phyloP scores from a whole-genome alignment of 306 rosid genomes.

The Amphicarpaea edgeworthii region DNA sequence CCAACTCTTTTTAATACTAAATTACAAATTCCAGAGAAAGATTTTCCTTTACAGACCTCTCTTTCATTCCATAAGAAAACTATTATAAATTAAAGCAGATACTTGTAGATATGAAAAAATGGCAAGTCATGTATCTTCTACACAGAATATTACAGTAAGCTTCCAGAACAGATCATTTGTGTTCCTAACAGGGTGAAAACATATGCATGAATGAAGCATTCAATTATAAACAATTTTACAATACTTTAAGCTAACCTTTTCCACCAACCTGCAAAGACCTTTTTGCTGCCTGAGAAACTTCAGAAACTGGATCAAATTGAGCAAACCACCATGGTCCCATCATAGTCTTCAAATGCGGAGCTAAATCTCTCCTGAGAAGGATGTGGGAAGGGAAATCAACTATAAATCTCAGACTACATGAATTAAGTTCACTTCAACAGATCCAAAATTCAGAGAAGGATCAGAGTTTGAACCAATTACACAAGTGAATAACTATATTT shows the following conservation, averaged over 20 bases:
- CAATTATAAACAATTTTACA: neutral
- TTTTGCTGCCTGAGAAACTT: slow-evolving; percentile 94
- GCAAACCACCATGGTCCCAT: slow-evolving; percentile 99
- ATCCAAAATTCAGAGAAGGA: slow-evolving; percentile 21
- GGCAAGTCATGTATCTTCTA: neutral
- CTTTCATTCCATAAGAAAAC: slow-evolving; percentile 31
- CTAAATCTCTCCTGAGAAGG: slow-evolving; percentile 87
- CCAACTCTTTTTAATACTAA: neutral
- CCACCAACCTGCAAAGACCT: slow-evolving; percentile 81
- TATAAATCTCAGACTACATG: slow-evolving; percentile 29
- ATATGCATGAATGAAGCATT: slow-evolving; percentile 27
- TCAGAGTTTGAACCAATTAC: slow-evolving; percentile 8
- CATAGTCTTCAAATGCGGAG: slow-evolving; percentile 87
- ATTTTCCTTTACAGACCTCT: slow-evolving; percentile 11
- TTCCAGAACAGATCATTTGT: slow-evolving; percentile 2
- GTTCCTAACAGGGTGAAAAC: slow-evolving; percentile 18
- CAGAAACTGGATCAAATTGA: slow-evolving; percentile 91
- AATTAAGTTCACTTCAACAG: slow-evolving; percentile 35
- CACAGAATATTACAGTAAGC: slow-evolving; percentile 10
- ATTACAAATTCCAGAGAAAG: slow-evolving; percentile 16
- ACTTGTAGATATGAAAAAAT: slow-evolving; percentile 12
- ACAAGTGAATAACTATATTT: slow-evolving; percentile 16
- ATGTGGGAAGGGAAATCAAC: slow-evolving; percentile 35
- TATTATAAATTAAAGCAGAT: neutral
- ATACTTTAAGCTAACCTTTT: slow-evolving; percentile 7